Base-by-base conservation (phyloP, 2,329 filamentous ascomycete genomes). In the Colletotrichum musicola region DNA sequence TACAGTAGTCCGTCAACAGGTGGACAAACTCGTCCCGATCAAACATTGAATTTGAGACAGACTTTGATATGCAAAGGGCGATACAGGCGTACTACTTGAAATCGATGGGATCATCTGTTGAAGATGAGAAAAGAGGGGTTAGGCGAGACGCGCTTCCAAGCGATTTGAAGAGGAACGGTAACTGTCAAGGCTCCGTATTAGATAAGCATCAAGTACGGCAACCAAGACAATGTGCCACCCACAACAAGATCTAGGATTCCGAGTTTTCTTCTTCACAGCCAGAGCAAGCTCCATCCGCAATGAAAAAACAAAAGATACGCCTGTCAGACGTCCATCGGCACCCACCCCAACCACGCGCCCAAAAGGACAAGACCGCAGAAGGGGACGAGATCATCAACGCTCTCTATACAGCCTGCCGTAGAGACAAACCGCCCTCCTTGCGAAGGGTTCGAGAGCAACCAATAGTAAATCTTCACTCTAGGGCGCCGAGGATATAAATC, bases 361-460 rank as follows among this genome's bases (percentile, higher is more conserved):
- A 25, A 25, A 84, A 94, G 90, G 89, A 89, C 90, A 88, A 88
- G 87, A 90, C 86, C 83, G 80, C 83, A 22, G 79, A 85, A 86
- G 83, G 91, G 92, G 92, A 90, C 86, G 92, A 96, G 93, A 96
- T 97, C 94, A 96, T 96, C 92, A 51, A 90, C 91, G 90, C 91
- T 90, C 88, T 92, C 92, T 95, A 89, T 92, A 93, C 90, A 90
- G 87, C 80, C 4, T 14, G 49, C 18, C 42, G 69, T 7, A 12
- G 64, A 62, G 54, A 53, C 70, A 74, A 55, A 68, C 86, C 88
- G 88, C 88, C 86, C 81, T 85, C 88, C 85, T 89, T 88, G 78
- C 87, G 84, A 86, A 84, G 82, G 86, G 86, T 74, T 69, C 87
- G 86, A 88, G 83, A 86, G 86, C 79, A 83, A 87, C 79, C 79